Evolutionary conservation across 768 basidiomycete species (phyloP), one percentile per base, ranked within the genome.

Genomic region (Lentinula guzmanii): DNA sequence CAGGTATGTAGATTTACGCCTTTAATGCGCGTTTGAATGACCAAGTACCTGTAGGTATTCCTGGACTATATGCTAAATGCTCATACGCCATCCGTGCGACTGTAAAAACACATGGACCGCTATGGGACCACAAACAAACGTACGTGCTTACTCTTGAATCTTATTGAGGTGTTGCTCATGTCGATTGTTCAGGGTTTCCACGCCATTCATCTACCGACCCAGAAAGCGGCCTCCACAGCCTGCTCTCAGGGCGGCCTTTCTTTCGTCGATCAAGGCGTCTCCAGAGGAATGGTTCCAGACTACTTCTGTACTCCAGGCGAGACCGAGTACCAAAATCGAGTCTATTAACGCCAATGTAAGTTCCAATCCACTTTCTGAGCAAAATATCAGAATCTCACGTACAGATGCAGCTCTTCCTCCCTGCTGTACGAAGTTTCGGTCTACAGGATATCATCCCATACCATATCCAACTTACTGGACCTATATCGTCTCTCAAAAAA

Each of bases 221-320:
- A 31, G 59, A 31, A 60, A 52, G 42, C 59, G 51, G 5, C 59
- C 59, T 41, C 59, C 50, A 16, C 59, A 60, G 28, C 50, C 59
- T 33, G 35, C 52, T 10, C 16, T 52, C 3, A 24, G 37, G 2
- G 13, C 48, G 21, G 31, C 11, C 4, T 51, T 60, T n/a, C 35
- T 60, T 16, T 60, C 59, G 18, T 37, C 50, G 4, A 39, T 60
- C 24, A 60, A 60, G 28, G 8, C 33, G 8, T 60, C 37, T 6
- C 59, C 59, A 8, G 59, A 60, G 41, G 59, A 60, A 52, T 60
- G 59, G 59, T 60, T 35, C 24, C 48, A 60, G 24, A 41, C 51
- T 8, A 39, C 50, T 34, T 33, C 59, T 9, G 24, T 52, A 9
- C 51, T 60, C 11, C 34, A 60, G 41, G 39, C 50, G 11, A 31